phyloP scores from a whole-genome alignment of 192 early-diverging fungal genomes.

The Rhizophagus clarus region DNA sequence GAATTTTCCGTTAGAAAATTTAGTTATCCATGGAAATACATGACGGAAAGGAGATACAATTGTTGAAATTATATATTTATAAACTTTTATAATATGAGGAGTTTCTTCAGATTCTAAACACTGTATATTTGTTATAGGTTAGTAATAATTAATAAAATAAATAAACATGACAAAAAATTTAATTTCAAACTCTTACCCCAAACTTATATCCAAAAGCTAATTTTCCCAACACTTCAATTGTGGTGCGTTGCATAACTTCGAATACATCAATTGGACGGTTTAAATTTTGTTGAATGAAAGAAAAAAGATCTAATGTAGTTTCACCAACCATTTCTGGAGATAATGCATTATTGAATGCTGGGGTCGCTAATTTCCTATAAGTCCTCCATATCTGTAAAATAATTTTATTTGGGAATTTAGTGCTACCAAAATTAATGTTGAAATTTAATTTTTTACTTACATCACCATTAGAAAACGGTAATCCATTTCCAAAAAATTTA shows the following conservation, averaged over 20 bases:
- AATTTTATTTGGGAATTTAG: neutral
- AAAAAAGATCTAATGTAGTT: neutral
- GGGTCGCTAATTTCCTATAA: neutral
- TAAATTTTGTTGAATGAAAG: neutral
- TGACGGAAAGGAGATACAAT: neutral
- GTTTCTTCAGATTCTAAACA: neutral
- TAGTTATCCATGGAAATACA: neutral
- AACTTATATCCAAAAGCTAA: slow-evolving; percentile 3
- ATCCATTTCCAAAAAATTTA: neutral
- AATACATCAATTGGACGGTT: neutral
- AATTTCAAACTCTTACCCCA: neutral
- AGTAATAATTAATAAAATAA: neutral
- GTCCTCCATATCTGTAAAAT: neutral
- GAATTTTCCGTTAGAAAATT: neutral
- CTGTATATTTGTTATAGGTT: neutral
- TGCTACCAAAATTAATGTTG: neutral
- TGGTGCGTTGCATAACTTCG: neutral
- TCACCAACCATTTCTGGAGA: neutral
- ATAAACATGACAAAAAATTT: no score
- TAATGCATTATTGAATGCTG: neutral
- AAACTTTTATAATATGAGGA: neutral
- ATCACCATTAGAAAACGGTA: neutral
- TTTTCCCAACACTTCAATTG: neutral
- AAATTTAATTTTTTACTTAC: neutral
- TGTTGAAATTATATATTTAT: neutral